Evolutionary conservation across 306 rosid species (phyloP).

Genomic region (Rosa lucieae): DNA sequence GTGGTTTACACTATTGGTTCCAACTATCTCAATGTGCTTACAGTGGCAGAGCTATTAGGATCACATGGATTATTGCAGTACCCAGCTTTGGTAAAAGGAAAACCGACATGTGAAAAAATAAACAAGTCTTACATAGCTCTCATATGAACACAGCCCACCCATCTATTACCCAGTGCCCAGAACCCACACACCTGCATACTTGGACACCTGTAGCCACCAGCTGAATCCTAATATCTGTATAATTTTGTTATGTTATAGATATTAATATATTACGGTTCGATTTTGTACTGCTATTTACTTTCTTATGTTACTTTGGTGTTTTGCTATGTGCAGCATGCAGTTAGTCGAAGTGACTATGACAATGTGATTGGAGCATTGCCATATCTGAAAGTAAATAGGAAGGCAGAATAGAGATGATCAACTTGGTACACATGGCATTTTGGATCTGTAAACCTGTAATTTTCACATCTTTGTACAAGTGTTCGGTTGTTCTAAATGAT

Average conservation of each 20-base stretch:
- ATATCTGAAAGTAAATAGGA: constrained; percentile 84
- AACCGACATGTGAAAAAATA: background rate
- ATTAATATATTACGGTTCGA: background rate
- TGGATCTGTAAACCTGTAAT: constrained; percentile 27
- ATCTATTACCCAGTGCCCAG: background rate
- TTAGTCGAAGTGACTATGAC: constrained; percentile 82
- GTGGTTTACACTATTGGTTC: background rate
- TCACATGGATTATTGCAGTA: background rate
- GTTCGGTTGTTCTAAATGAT: background rate
- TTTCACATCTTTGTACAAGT: background rate
- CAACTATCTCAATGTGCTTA: background rate
- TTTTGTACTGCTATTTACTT: constrained; percentile 8
- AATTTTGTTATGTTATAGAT: background rate
- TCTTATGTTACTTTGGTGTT: constrained; percentile 25
- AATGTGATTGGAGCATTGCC: constrained; percentile 88
- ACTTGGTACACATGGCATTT: background rate
- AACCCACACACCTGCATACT: background rate
- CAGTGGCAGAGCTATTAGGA: background rate
- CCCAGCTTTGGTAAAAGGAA: background rate
- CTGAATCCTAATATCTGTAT: background rate
- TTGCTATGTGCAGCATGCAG: constrained; percentile 53
- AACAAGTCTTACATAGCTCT: background rate
- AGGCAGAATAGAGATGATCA: constrained; percentile 42
- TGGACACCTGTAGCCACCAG: background rate
- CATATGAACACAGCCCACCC: background rate